Evolutionary conservation across 495 filamentous ascomycete species (phyloP).

Genomic region (Podospora conica): DNA sequence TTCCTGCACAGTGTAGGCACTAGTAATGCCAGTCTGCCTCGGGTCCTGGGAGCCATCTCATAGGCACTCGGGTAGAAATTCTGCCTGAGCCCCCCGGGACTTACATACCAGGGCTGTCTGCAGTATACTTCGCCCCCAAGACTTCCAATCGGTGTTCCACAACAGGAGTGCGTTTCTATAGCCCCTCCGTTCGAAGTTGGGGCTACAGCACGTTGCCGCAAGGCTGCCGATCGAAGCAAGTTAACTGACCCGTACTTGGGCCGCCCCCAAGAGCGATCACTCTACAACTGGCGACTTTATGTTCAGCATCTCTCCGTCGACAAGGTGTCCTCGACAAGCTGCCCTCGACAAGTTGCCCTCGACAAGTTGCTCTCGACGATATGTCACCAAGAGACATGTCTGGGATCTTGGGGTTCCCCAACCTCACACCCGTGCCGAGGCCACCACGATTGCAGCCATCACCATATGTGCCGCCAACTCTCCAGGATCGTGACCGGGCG

Average conservation of each 20-base stretch:
- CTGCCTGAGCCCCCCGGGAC: not conserved
- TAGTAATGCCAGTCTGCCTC: not conserved
- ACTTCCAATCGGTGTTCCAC: not conserved
- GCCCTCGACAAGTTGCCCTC: too few species aligned
- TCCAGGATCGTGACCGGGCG: not conserved
- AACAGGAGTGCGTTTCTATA: not conserved
- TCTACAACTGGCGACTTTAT: not conserved
- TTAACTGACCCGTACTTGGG: not conserved
- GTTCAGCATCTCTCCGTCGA: not conserved
- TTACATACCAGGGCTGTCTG: not conserved
- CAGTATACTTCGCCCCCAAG: not conserved
- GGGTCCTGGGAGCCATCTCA: not conserved
- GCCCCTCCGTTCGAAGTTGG: not conserved
- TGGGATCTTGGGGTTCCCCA: not conserved
- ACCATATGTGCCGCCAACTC: not conserved
- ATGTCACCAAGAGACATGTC: not conserved
- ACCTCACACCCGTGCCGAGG: not conserved
- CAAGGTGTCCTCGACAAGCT: too few species aligned
- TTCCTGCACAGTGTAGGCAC: not conserved
- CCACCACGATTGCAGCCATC: not conserved
- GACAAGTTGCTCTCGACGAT: too few species aligned
- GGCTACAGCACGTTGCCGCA: not conserved
- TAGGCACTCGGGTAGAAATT: not conserved
- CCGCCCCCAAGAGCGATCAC: not conserved
- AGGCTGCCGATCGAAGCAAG: not conserved